Conservation (phyloP, 768 basidiomycete genomes). For the Pisolithus marmoratus region DNA sequence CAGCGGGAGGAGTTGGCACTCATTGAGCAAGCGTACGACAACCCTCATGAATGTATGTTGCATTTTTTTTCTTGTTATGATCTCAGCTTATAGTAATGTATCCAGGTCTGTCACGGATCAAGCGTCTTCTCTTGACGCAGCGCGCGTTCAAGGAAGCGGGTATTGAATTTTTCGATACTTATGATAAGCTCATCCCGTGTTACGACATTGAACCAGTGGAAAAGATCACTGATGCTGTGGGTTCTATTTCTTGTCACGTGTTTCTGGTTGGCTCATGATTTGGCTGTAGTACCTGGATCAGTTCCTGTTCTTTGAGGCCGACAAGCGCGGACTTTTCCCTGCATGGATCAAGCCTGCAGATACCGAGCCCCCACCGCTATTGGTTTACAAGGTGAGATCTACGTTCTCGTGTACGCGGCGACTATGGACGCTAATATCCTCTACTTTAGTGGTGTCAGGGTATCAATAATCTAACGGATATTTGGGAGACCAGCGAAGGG, state of each 20-base stretch:
- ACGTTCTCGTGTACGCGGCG: slow-evolving; percentile 6
- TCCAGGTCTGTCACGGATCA: slow-evolving; percentile 87
- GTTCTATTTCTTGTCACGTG: slow-evolving; percentile 20
- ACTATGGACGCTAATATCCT: not conserved
- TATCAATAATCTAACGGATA: slow-evolving; percentile 95
- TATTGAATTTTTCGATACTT: slow-evolving; percentile 95
- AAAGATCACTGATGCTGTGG: slow-evolving; percentile 96
- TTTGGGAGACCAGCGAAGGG: slow-evolving; percentile 98
- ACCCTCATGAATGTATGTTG: slow-evolving; percentile 88
- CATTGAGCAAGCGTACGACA: slow-evolving; percentile 99
- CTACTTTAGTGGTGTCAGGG: slow-evolving; percentile 82
- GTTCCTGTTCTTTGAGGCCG: slow-evolving; percentile 98
- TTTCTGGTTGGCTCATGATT: slow-evolving; percentile 9
- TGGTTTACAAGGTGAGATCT: slow-evolving; percentile 73
- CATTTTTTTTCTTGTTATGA: not conserved
- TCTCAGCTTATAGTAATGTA: slow-evolving; percentile 3
- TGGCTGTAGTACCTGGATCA: slow-evolving; percentile 80
- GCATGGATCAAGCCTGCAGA: slow-evolving; percentile 99
- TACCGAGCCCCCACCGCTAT: slow-evolving; percentile 91
- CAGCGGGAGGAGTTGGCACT: slow-evolving; percentile 97
- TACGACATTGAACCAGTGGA: slow-evolving; percentile 99
- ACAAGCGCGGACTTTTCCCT: slow-evolving; percentile 97
- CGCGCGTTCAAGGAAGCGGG: slow-evolving; percentile 98
- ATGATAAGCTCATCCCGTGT: slow-evolving; percentile 97
- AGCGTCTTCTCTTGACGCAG: slow-evolving; percentile 92